Conservation (phyloP, 257 asterid species). For the Solanum medicagineum region DNA sequence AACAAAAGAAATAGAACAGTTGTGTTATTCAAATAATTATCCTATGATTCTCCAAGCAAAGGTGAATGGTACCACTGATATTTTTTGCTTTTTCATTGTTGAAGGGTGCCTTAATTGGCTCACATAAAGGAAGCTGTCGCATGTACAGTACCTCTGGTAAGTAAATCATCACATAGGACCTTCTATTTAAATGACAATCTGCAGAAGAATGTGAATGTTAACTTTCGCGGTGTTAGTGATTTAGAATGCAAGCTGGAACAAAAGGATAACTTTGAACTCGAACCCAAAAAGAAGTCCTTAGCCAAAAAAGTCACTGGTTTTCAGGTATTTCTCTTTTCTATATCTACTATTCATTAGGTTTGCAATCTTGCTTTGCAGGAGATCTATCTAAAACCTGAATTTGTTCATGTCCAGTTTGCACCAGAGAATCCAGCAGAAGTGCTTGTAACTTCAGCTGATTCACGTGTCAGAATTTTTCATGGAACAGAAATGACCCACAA, state of each 20-base stretch:
- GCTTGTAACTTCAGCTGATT: conserved; percentile 17
- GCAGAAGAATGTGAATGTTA: background rate
- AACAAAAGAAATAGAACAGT: background rate
- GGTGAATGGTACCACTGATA: background rate
- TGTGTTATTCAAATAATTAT: background rate
- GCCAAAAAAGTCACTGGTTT: conserved; percentile 53
- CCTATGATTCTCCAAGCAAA: background rate
- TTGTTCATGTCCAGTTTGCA: conserved; percentile 1
- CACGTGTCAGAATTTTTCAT: conserved; percentile 12
- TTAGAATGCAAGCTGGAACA: conserved; percentile 48
- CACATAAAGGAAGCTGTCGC: conserved; percentile 54
- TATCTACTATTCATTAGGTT: conserved; percentile 7
- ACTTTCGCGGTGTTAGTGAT: background rate
- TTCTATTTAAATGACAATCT: background rate
- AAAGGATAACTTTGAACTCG: conserved; percentile 26
- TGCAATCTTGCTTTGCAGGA: background rate
- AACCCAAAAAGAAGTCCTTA: conserved; percentile 40
- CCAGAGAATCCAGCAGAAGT: conserved; percentile 9
- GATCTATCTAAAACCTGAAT: background rate
- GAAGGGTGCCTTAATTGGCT: conserved; percentile 51
- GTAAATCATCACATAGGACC: background rate
- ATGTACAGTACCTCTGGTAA: conserved; percentile 36
- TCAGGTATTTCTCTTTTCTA: conserved; percentile 11
- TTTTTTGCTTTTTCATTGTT: background rate
- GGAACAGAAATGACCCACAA: conserved; percentile 3